Percentiles rank a stretch among this genome's conserved stretches.
phyloP scores from a whole-genome alignment of 2,329 filamentous ascomycete species.

The Colletotrichum sp. region DNA sequence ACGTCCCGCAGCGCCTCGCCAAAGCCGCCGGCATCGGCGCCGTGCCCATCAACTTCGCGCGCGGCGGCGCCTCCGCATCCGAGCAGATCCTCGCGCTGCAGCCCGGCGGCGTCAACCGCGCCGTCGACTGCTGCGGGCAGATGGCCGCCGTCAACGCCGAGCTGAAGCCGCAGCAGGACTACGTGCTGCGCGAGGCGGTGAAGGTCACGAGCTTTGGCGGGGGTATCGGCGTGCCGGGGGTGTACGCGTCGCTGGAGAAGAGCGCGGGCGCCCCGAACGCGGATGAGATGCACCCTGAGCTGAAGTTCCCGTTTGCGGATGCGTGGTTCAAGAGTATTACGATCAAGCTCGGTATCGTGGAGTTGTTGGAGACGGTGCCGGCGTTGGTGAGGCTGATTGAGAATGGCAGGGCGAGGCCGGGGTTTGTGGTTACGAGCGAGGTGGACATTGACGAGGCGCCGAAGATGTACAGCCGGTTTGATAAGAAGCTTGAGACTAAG shows the following conservation, averaged over 20 bases:
- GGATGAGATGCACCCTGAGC: neutral
- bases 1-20: constrained; percentile 25
- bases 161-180: constrained; percentile 22
- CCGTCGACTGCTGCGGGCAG: constrained; percentile 26
- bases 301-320: constrained; percentile 23
- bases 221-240: constrained; percentile 27
- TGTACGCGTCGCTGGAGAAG: constrained; percentile 18
- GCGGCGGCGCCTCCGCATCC: neutral
- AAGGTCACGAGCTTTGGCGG: constrained; percentile 21
- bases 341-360: constrained; percentile 11
- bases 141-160: constrained; percentile 22
- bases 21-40: constrained; percentile 26
- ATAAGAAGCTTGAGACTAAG: constrained; percentile 27
- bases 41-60: constrained; percentile 26
- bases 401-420: constrained; percentile 27
- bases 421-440: constrained; percentile 30
- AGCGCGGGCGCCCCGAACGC: constrained; percentile 22
- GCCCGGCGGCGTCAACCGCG: constrained; percentile 24
- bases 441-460: constrained; percentile 33
- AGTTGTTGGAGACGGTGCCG: constrained; percentile 16
- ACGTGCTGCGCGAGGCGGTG: constrained; percentile 23
- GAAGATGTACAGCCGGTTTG: constrained; percentile 29
- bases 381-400: constrained; percentile 29
- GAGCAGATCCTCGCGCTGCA: constrained; percentile 25
- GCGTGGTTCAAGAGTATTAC: constrained; percentile 23